phyloP scores from a whole-genome alignment of 2,329 filamentous ascomycete genomes.

The Diplodia intermedia region DNA sequence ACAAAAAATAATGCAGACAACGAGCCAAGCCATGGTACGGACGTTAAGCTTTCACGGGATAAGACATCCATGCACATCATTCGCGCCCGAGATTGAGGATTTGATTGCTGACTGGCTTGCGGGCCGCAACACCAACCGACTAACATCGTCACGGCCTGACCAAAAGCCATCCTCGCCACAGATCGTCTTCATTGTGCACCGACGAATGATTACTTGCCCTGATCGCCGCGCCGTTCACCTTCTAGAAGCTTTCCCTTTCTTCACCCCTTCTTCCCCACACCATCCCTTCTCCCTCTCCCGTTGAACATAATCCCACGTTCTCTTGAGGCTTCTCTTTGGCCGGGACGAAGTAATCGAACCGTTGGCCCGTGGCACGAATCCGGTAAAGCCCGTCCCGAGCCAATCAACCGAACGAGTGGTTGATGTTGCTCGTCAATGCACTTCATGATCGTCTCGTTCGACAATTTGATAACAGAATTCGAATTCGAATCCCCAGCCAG shows the following conservation, averaged over 20 bases:
- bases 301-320: background rate
- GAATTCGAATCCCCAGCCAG: constrained; percentile 6
- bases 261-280: background rate
- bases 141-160: background rate
- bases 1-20: background rate
- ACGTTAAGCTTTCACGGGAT: constrained; percentile 20
- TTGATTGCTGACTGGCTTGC: background rate
- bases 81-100: background rate
- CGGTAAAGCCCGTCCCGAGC: background rate
- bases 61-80: background rate
- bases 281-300: background rate
- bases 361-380: background rate
- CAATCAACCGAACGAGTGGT: constrained; percentile 7
- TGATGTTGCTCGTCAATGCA: background rate
- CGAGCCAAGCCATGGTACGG: constrained; percentile 1
- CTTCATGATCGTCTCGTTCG: background rate
- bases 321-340: background rate
- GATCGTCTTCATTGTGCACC: background rate
- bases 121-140: background rate
- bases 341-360: background rate
- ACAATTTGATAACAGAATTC: constrained; percentile 14
- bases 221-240: background rate
- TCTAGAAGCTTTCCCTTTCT: constrained; percentile 24
- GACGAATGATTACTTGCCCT: background rate
- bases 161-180: background rate